Base-by-base conservation (phyloP, 306 rosid genomes). In the Nissolia schottii region DNA sequence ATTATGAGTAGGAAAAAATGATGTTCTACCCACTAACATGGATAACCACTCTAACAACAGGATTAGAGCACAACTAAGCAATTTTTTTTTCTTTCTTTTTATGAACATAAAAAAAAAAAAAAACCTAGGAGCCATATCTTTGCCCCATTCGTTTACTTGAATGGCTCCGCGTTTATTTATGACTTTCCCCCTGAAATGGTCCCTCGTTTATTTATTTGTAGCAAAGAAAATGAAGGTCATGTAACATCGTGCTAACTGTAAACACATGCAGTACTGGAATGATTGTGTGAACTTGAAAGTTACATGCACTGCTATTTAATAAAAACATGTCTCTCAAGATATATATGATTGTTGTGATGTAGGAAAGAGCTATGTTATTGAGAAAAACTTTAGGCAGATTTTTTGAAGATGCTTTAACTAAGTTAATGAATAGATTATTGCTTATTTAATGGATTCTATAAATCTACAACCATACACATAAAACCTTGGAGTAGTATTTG, bases 231-330 rank as follows among this genome's bases (percentile, higher is more conserved):
- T 41, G 56, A 61, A 31, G 57, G 70, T 46, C 64, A 13, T 15
- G 63, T 50, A 28, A 56, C 10, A 3, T 34, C 25, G 23, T 28
- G 51, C 25, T 59, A 40, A 20, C 9, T 68, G 35, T 6, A 7
- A n/a, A n/a, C n/a, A 38, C 48, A 38, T 60, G 18, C 35, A 28
- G 20, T 32, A 27, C 16, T 6, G 11, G 32, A 48, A 48, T 68
- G 70, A n/a, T n/a, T n/a, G n/a, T n/a, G n/a, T n/a, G n/a, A 77
- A 24, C 45, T 15, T 58, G 43, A 55, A 55, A 54, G n/a, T 16
- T 0, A 7, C 22, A 71, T n/a, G 73, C 45, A 27, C 19, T 28
- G 29, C 57, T 70, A 70, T 59, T 40, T 19, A 6, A 54, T 38
- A 54, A 38, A n/a, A 54, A 41, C 25, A 14, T 28, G 28, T 13